Conservation (phyloP, 1,284 basidiomycete genomes). For the Irpex sp. region DNA sequence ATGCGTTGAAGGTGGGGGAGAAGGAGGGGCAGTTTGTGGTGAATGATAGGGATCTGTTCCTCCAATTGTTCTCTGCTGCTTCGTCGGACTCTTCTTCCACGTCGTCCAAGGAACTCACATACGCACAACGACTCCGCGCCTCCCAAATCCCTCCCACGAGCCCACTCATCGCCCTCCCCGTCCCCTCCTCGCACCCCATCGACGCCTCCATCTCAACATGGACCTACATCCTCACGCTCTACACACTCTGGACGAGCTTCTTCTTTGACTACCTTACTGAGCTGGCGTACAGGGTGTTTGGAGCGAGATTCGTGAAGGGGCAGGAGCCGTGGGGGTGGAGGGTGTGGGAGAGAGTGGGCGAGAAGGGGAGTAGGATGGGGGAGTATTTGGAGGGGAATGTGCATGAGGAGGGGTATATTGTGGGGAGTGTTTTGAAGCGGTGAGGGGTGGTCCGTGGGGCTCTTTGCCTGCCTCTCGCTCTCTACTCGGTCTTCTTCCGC, state of each 20-base stretch:
- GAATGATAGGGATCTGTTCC: slow-evolving; percentile 14
- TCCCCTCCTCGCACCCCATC: slow-evolving; percentile 15
- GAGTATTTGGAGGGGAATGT: neutral
- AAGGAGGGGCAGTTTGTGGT: slow-evolving; percentile 16
- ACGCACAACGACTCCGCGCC: slow-evolving; percentile 15
- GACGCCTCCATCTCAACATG: slow-evolving; percentile 10
- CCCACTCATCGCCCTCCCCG: neutral
- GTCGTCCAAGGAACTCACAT: neutral
- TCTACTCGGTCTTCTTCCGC: no score
- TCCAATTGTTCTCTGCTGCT: slow-evolving; percentile 2
- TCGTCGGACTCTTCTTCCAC: neutral
- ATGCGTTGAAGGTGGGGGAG: slow-evolving; percentile 16
- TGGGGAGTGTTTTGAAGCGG: neutral
- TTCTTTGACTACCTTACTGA: slow-evolving; percentile 13
- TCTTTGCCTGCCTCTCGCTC: no score
- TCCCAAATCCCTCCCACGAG: slow-evolving; percentile 10
- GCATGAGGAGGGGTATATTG: neutral
- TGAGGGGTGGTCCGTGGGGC: neutral
- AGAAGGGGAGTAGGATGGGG: neutral
- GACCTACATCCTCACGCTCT: slow-evolving; percentile 10
- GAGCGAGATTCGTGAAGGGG: slow-evolving; percentile 24
- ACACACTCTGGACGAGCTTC: slow-evolving; percentile 1
- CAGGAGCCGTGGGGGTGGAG: slow-evolving; percentile 27
- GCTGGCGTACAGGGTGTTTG: slow-evolving; percentile 12
- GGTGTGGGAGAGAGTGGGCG: slow-evolving; percentile 1